phyloP scores from a whole-genome alignment of 257 asterid species.

The Forsythia viridissima region DNA sequence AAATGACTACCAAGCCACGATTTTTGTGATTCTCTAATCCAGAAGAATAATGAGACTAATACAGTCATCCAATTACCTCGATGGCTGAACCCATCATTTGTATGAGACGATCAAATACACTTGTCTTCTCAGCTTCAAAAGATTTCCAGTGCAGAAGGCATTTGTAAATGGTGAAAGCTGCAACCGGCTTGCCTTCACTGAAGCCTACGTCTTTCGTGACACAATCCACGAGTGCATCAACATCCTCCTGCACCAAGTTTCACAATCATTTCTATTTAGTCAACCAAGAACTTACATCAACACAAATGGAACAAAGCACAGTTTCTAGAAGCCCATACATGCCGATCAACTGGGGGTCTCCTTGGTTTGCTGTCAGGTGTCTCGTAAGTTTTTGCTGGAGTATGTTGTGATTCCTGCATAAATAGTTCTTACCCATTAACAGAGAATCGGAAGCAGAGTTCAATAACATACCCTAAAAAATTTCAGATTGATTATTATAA shows the following conservation, averaged over 20 bases:
- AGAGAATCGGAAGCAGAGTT: slow-evolving; percentile 4
- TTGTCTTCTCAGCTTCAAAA: slow-evolving; percentile 97
- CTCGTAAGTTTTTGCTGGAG: slow-evolving; percentile 63
- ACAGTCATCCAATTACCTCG: slow-evolving; percentile 55
- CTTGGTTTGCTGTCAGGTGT: slow-evolving; percentile 85
- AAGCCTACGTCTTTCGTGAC: slow-evolving; percentile 86
- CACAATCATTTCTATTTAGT: slow-evolving; percentile 17
- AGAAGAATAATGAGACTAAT: background rate
- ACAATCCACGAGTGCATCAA: slow-evolving; percentile 90
- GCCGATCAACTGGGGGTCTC: slow-evolving; percentile 86
- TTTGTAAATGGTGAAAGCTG: slow-evolving; percentile 95
- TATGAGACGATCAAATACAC: slow-evolving; percentile 97
- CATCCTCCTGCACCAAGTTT: slow-evolving; percentile 80
- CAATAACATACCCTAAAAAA: slow-evolving; percentile 18
- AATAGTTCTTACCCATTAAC: slow-evolving; percentile 1
- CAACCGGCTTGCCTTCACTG: slow-evolving; percentile 98
- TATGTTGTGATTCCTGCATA: slow-evolving; percentile 61
- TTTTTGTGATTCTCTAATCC: background rate
- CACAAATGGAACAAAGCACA: slow-evolving; percentile 6
- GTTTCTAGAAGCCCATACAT: slow-evolving; percentile 48
- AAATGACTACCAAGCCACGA: background rate
- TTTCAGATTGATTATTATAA: slow-evolving; percentile 12
- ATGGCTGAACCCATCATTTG: slow-evolving; percentile 97
- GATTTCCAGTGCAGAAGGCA: slow-evolving; percentile 99
- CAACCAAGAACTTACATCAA: slow-evolving; percentile 16